These are phyloP conservation scores for Trapa bicornis DNA, from an alignment of 345 rosid genomes.

Conservation along the genomic window DNA sequence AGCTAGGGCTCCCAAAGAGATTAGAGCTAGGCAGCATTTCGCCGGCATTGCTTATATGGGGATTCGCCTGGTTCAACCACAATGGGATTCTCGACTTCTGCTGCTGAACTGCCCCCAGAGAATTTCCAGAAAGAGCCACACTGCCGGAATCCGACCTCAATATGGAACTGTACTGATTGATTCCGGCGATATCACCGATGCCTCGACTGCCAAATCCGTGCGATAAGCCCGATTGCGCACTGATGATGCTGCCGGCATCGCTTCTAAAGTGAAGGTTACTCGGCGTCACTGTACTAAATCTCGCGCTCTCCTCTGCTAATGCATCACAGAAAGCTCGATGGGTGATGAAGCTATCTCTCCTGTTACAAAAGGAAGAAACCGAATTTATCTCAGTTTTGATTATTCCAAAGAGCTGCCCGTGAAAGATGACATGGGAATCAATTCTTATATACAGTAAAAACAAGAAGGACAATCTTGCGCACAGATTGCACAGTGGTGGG, in stretches of 20 bases:
- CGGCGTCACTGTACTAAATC: conserved; percentile 36
- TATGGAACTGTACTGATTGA: neutral
- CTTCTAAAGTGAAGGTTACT: conserved; percentile 19
- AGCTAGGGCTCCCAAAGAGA: conserved; percentile 2
- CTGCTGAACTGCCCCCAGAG: neutral
- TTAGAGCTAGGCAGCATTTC: neutral
- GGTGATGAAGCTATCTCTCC: conserved; percentile 47
- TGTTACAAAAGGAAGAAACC: conserved; percentile 4
- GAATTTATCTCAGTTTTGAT: too few species aligned
- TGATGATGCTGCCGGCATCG: conserved; percentile 9
- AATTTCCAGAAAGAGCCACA: too few species aligned
- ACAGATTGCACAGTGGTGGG: neutral
- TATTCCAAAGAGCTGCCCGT: too few species aligned
- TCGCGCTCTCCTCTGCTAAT: conserved; percentile 44
- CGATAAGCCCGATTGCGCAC: conserved; percentile 8
- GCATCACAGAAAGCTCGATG: conserved; percentile 53
- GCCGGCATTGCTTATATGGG: neutral
- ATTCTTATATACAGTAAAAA: too few species aligned
- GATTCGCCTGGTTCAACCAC: conserved; percentile 6
- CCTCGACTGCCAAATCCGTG: conserved; percentile 3
- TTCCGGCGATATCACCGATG: conserved; percentile 2
- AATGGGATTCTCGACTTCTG: conserved; percentile 1
- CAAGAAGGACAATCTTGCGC: neutral
- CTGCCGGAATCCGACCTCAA: neutral
- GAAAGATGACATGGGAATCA: too few species aligned